Base-by-base conservation (phyloP, 2,329 filamentous ascomycete species). In the Ascochyta pisi region DNA sequence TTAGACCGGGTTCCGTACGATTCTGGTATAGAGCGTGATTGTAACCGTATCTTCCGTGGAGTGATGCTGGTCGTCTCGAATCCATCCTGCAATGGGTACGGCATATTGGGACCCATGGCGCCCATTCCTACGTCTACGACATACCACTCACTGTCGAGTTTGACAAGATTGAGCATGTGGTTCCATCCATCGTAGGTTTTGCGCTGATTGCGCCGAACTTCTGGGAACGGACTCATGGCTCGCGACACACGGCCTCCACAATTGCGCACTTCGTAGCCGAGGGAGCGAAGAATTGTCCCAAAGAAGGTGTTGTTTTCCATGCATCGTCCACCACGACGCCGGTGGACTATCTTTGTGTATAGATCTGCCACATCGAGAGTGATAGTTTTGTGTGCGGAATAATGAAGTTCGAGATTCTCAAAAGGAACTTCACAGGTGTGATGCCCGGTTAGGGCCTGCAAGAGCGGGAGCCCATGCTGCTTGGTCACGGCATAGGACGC, bases 281-380 rank as follows among this genome's bases (percentile, higher is more conserved):
- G 60, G 0, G 76, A 80, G 35, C 80, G 75, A 27, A 85, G 67
- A 4, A 84, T 73, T 4, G 76, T 77, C 6, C 74, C 77, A 55
- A 85, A 79, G 39, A 85, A 73, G 3, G 74, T 75, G 41, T 83
- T 84, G 53, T 79, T 83, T 67, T 85, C 83, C 81, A 86, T 83
- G 58, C 83, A 85, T 53, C 84, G 83, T 3, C 83, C 83, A 27
- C 83, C 83, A 13, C 81, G 68, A 2, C 74, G 74, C 15, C 47
- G 55, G 10, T 75, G 69, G 16, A 67, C 71, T 1, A 84, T 73
- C 61, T 84, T 84, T 29, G 78, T 70, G 61, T 77, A 84, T 3
- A 85, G 68, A 3, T 70, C 66, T 10, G 76, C 65, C 3, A 77
- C 70, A 41, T 84, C 72, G 35, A 84, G 72, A 3, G 77, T 77